Base-by-base conservation (phyloP, 352 stramenopile species). In the Phytopythium vexans region DNA sequence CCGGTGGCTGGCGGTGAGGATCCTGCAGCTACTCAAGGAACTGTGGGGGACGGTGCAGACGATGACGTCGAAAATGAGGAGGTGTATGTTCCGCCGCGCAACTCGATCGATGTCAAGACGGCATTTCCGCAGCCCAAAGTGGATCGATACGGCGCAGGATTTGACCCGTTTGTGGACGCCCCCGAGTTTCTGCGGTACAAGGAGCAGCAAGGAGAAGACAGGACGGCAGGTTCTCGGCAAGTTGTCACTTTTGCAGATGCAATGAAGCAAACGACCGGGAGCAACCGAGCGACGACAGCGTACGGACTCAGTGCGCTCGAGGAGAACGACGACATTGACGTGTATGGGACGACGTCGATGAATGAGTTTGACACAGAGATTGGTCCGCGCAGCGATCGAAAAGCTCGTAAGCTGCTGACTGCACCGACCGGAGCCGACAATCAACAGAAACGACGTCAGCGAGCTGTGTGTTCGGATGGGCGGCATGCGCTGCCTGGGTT, bases 291-390 rank as follows among this genome's bases (percentile, higher is more conserved):
- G 3, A 65, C 69, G 0, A 85, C 62, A 36, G 75, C 56, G 5
- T 90, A 88, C 45, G 85, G 85, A 14, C 56, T 95, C 3, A 79
- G 85, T 56, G 79, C 85, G 2, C 58, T 95, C 8, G 85, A 95
- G 55, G 85, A 95, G 41, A 86, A 91, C 48, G 82, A 95, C 52
- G 85, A 95, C 40, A 36, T 93, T 1, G 85, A 95, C 41, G 79
- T 95, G 33, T 95, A 95, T 41, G 82, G 68, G 5, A 72, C 67
- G 4, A 63, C 70, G 1, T 78, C 77, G 0, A 89, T 91, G 72
- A 45, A 62, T 15, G 66, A 89, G 8, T 92, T 90, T 60, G 78
- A 95, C 64, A 68, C 61, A 5, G 64, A 67, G 31, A 85, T 94
- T 32, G 80, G 66, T 12, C 64, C 65, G 10, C 56, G 66, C 44